Conservation (phyloP, 805 yeast genomes). For the Yarrowia keelungensis region DNA sequence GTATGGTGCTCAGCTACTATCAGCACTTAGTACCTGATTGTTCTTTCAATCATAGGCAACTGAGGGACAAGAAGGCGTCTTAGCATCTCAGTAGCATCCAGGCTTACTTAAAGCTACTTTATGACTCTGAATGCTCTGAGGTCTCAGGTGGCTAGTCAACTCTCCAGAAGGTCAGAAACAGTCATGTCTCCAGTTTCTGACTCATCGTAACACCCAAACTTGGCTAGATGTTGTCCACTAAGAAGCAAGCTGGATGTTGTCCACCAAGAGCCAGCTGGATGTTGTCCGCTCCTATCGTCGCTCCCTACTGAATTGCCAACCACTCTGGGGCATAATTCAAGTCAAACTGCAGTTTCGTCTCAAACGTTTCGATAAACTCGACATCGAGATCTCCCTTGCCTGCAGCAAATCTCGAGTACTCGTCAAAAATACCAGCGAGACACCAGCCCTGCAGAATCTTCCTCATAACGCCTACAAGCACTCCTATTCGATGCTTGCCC, state of each 20-base stretch:
- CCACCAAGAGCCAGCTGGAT: too few relatives aligned
- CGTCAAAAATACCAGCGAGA: slow-evolving; percentile 89
- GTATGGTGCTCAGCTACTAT: too few relatives aligned
- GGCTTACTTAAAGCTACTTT: too few relatives aligned
- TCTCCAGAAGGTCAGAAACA: too few relatives aligned
- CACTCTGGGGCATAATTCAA: slow-evolving; percentile 32
- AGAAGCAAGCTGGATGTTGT: not conserved
- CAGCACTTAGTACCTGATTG: too few relatives aligned
- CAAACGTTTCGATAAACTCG: slow-evolving; percentile 45
- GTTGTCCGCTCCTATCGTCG: not conserved
- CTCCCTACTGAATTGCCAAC: slow-evolving; percentile 19
- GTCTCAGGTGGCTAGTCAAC: not conserved
- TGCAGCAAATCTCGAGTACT: slow-evolving; percentile 83
- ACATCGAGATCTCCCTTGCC: slow-evolving; percentile 45
- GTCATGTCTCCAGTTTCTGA: too few relatives aligned
- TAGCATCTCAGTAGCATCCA: too few relatives aligned
- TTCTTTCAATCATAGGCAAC: too few relatives aligned
- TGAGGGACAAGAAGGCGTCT: too few relatives aligned
- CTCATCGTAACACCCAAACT: too few relatives aligned
- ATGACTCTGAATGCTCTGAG: too few relatives aligned
- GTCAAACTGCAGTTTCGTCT: slow-evolving; percentile 29
- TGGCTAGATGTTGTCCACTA: too few relatives aligned
- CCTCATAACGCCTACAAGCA: slow-evolving; percentile 88
- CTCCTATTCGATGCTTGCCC: slow-evolving; percentile 97
- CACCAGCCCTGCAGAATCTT: slow-evolving; percentile 92